Base-by-base conservation (phyloP, 768 basidiomycete species). In the Tylopilus rubrobrunneus region DNA sequence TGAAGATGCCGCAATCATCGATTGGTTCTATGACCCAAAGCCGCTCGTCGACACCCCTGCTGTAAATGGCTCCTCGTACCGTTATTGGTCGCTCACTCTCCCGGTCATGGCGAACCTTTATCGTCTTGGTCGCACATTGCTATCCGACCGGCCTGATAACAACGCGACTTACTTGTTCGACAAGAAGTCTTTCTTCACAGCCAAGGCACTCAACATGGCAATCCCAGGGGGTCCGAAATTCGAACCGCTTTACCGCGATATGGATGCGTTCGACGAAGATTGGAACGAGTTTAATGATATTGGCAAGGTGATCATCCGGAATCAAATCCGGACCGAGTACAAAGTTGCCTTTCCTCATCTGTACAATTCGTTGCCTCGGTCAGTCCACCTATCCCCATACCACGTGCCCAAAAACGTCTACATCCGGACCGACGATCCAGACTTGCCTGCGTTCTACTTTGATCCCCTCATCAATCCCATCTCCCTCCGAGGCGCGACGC, bases 211-310 rank as follows among this genome's bases (percentile, higher is more conserved):
- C 59, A 96, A 95, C 72, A 86, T 95, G 83, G 93, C 94, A 47
- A 96, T 97, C 61, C 97, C 97, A 0, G 97, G 96, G 53, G 97
- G 97, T 45, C 97, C 97, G 2, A 97, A 98, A 70, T 99, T 98
- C 58, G 97, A 99, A 76, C 97, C 96, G 15, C 76, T 99, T 27
- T 93, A 93, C 71, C 83, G 96, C 46, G 97, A 99, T 64, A 93
- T 95, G 87, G 97, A 98, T 65, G 79, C 87, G 12, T 98, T 92
- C 61, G 97, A 99, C 66, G 97, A 98, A 68, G 97, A 99, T 67
- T 97, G 94, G 94, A 97, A 97, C 70, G 94, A 97, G 70, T 99
- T 99, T 66, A 99, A 99, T 68, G 97, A 99, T 67, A 97, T 98
- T 73, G 95, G 97, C 76, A 99, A 99, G 72, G 89, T 99, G 65